Evolutionary conservation across 495 filamentous ascomycete species (phyloP), one percentile per base, ranked within the genome.

Genomic region (Annulohypoxylon moriforme): DNA sequence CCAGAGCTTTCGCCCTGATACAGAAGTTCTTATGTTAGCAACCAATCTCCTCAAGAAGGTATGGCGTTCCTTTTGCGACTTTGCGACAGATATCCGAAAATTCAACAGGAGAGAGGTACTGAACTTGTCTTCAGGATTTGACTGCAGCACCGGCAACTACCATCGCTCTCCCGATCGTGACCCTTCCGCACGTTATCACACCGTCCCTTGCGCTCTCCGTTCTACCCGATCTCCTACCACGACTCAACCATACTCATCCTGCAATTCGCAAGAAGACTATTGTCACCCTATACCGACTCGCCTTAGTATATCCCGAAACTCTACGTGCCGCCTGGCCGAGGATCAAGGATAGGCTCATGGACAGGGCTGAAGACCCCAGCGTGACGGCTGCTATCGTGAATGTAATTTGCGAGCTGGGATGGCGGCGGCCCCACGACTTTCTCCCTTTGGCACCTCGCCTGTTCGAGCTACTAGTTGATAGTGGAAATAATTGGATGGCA

Each of bases 401-500:
- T 78, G 94, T 99, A 16, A 89, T 99, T 10, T 98, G 96, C 80
- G 96, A 99, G 79, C 84, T 99, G 18, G 96, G 96, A 1, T 97
- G 95, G 90, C 86, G 96, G 69, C 88, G 97, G 67, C 96, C 96
- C 1, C 89, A 92, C 67, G 97, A 99, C 77, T 98, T 98, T 72
- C 86, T 99, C 2, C 91, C 96, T 7, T 82, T 99, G 13, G 96
- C 96, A 4, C 96, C 96, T 10, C 86, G 96, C 56, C 82, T 99
- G 33, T 99, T 98, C 69, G 93, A 96, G 59, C 83, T 99, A 10
- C 83, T 99, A 9, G 94, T 97, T n/a, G 92, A 95, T 57, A 88
- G 93, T 31, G 92, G 91, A 5, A 98, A 99, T 77, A 99, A 99
- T 81, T 99, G 96, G 96, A 98, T 99, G 95, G 94, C 94, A 33